Conservation (phyloP, 2,329 filamentous ascomycete species). For the Lecanicillium sp. region DNA sequence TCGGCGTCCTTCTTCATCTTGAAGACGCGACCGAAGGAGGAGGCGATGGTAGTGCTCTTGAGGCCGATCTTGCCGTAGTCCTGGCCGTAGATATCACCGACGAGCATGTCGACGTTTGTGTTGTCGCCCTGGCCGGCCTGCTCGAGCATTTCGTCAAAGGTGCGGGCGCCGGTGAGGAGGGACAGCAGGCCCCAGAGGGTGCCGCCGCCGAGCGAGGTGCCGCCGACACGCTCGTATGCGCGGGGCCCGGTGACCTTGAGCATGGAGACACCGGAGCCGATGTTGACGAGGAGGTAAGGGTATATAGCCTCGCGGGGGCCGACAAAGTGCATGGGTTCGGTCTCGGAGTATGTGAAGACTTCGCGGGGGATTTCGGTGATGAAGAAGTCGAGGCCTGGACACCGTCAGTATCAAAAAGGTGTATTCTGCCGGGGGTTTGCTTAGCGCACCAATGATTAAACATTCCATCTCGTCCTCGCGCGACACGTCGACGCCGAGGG, state of each 20-base stretch:
- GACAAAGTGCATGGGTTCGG: constrained; percentile 84
- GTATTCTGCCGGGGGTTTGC: background rate
- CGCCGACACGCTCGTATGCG: constrained; percentile 84
- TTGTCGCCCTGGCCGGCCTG: constrained; percentile 92
- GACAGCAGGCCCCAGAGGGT: constrained; percentile 94
- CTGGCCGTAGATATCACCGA: constrained; percentile 95
- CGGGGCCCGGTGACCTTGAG: constrained; percentile 91
- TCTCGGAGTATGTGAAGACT: constrained; percentile 93
- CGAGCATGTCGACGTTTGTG: constrained; percentile 87
- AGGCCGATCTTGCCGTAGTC: constrained; percentile 95
- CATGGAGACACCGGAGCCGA: constrained; percentile 94
- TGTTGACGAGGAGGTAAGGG: constrained; percentile 96
- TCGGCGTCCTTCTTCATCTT: constrained; percentile 85
- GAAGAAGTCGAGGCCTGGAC: constrained; percentile 87
- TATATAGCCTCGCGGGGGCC: constrained; percentile 76
- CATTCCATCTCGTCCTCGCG: constrained; percentile 99
- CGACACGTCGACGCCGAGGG: constrained; percentile 79
- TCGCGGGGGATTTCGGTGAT: constrained; percentile 96
- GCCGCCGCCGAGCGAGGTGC: constrained; percentile 91
- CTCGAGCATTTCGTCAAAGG: constrained; percentile 96
- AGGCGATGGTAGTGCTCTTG: constrained; percentile 92
- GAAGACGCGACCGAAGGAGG: constrained; percentile 95
- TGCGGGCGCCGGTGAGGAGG: constrained; percentile 83
- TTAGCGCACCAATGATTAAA: constrained; percentile 72
- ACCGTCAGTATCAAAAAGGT: background rate